Base-by-base conservation (phyloP, 495 filamentous ascomycete species). In the Aspergillus mulundensis region DNA sequence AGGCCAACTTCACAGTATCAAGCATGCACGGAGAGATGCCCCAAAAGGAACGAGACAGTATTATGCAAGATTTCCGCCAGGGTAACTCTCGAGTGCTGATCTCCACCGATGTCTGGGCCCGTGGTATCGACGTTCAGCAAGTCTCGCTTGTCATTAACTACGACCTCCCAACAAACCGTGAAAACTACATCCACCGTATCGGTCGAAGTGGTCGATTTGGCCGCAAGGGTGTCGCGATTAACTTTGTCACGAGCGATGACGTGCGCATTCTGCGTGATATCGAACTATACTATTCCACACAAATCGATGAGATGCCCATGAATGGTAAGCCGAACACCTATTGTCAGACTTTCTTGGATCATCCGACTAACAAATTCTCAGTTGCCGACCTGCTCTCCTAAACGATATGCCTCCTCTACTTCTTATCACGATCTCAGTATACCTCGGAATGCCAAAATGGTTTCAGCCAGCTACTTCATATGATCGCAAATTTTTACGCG, bases 221-320 rank as follows among this genome's bases (percentile, higher is more conserved):
- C 59, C 83, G 94, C 46, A 99, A 99, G 79, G 94, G 94, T 81
- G 94, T 99, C 62, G 94, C 94, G 10, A 99, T 99, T 81, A 99
- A 99, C 78, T 99, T 99, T 61, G 94, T 99, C 54, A 99, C 94
- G 1, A 90, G 83, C 66, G 94, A 99, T 59, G 94, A 99, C 70
- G 94, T 99, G 47, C 86, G 95, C 61, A 99, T 99, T 69, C 80
- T 99, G 66, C 85, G 94, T 62, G 94, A 99, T 66, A 99, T 99
- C 64, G 94, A 99, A 72, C 76, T 91, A 62, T 96, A 95, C 72
- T 96, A 96, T 71, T 95, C 90, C 36, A 98, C 94, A 46, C 94
- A 98, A 75, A 98, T 98, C 60, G 94, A 98, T 66, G 94, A 98
- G 80, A 98, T 98, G 94, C 94, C 94, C 23, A 97, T 98, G 94